Evolutionary conservation across 495 filamentous ascomycete genomes (phyloP).

Genomic region (Podospora didyma): DNA sequence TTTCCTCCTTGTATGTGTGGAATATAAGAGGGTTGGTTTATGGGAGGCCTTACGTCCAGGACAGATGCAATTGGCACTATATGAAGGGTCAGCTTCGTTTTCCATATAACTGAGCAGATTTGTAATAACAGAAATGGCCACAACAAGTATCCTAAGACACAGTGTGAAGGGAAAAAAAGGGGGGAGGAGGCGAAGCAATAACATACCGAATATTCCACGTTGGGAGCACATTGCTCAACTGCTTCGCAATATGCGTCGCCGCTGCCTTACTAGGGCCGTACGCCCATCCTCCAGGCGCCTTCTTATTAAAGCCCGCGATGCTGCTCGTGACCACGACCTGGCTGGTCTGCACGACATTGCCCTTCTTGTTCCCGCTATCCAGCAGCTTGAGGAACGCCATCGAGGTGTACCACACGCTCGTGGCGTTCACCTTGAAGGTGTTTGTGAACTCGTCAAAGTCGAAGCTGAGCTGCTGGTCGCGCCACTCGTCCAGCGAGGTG

Average conservation of each 20-base stretch:
- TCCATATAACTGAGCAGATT: too few species aligned
- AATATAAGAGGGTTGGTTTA: slow-evolving; percentile 2
- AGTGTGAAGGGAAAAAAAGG: not conserved
- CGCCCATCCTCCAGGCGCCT: slow-evolving; percentile 52
- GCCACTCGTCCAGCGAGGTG: slow-evolving; percentile 47
- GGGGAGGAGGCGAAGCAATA: not conserved
- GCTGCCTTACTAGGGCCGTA: slow-evolving; percentile 63
- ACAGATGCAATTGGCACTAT: slow-evolving; percentile 57
- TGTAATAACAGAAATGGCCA: too few species aligned
- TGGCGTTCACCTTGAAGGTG: slow-evolving; percentile 58
- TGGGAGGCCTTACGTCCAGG: slow-evolving; percentile 54
- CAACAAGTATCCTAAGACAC: not conserved
- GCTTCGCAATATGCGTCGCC: slow-evolving; percentile 60
- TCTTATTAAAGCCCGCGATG: slow-evolving; percentile 58
- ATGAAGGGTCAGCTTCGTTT: not conserved
- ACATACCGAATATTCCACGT: slow-evolving; percentile 54
- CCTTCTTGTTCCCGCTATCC: slow-evolving; percentile 55
- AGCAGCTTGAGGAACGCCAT: slow-evolving; percentile 62
- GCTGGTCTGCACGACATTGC: slow-evolving; percentile 46
- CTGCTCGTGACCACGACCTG: slow-evolving; percentile 63
- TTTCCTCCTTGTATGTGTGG: too few species aligned
- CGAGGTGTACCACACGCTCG: slow-evolving; percentile 58
- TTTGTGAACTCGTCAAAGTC: slow-evolving; percentile 55
- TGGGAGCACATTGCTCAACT: slow-evolving; percentile 48
- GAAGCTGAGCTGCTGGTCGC: slow-evolving; percentile 46